Evolutionary conservation across 805 yeast species (phyloP).

Genomic region (Ogataea henricii): DNA sequence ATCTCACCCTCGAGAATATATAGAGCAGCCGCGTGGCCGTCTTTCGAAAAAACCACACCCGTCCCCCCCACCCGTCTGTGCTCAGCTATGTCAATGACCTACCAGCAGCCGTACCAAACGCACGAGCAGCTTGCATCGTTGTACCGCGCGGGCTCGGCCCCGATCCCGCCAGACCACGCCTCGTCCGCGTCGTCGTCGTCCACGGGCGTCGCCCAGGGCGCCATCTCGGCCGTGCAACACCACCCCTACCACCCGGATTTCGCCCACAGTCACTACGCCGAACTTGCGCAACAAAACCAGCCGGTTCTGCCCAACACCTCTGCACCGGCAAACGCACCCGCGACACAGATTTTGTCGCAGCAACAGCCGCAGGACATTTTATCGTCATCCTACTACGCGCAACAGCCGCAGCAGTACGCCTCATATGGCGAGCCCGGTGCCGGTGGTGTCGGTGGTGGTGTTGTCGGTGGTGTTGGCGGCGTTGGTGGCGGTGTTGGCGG

Average conservation of each 20-base stretch:
- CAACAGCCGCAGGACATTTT: neutral
- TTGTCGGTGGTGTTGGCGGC: too few relatives aligned
- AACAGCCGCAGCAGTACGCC: neutral
- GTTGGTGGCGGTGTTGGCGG: too few relatives aligned
- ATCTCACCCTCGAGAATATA: neutral
- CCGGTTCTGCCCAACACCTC: neutral
- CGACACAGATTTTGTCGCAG: neutral
- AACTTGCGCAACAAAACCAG: neutral
- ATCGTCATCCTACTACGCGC: neutral
- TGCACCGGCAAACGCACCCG: neutral
- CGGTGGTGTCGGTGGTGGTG: too few relatives aligned
- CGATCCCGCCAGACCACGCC: neutral
- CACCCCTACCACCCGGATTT: neutral
- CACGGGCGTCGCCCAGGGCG: neutral
- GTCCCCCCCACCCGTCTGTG: too few relatives aligned
- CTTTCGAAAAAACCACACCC: neutral
- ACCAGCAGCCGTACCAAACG: slow-evolving; percentile 15
- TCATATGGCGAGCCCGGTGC: neutral
- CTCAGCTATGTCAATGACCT: slow-evolving; percentile 16
- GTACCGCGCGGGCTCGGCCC: slow-evolving; percentile 6
- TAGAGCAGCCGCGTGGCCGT: neutral
- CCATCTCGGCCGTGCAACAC: neutral
- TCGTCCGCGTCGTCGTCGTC: slow-evolving; percentile 4
- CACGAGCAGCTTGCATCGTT: slow-evolving; percentile 9
- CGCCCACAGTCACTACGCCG: neutral